phyloP scores from a whole-genome alignment of 2,329 filamentous ascomycete species.

The Phaeosphaeria sp. region DNA sequence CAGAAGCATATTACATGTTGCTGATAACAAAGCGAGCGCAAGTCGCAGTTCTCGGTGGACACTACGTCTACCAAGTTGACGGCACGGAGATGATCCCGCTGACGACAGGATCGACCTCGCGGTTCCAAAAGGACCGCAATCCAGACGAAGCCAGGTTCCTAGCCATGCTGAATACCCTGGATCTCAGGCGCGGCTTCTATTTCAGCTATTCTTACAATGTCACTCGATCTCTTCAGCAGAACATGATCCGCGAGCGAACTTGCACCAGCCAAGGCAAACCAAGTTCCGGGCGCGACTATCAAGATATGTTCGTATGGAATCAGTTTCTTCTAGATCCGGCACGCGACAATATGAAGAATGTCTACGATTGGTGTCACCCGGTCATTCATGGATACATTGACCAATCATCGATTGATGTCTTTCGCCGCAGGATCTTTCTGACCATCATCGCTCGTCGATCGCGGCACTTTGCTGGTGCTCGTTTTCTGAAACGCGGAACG shows the following conservation, averaged over 20 bases:
- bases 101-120: constrained; percentile 71
- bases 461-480: constrained; percentile 89
- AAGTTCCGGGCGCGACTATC: constrained; percentile 71
- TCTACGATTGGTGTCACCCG: constrained; percentile 94
- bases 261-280: constrained; percentile 70
- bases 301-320: constrained; percentile 99
- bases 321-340: constrained; percentile 84
- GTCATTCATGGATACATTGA: constrained; percentile 97
- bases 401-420: constrained; percentile 77
- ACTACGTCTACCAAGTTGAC: constrained; percentile 95
- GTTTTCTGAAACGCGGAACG: constrained; percentile 91
- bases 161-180: constrained; percentile 86
- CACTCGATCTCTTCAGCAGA: constrained; percentile 88
- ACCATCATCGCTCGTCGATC: constrained; percentile 93
- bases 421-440: constrained; percentile 87
- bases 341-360: constrained; percentile 71
- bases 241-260: constrained; percentile 81
- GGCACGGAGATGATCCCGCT: constrained; percentile 90
- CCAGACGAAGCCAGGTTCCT: constrained; percentile 90
- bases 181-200: constrained; percentile 91
- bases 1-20: constrained; percentile 95
- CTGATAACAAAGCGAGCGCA: constrained; percentile 95
- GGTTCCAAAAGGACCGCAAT: constrained; percentile 80
- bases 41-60: constrained; percentile 93
- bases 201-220: constrained; percentile 99